These are phyloP conservation scores for Skeletonema menzelii DNA, from an alignment of 108 stramenopile species.

Conservation along the genomic window DNA sequence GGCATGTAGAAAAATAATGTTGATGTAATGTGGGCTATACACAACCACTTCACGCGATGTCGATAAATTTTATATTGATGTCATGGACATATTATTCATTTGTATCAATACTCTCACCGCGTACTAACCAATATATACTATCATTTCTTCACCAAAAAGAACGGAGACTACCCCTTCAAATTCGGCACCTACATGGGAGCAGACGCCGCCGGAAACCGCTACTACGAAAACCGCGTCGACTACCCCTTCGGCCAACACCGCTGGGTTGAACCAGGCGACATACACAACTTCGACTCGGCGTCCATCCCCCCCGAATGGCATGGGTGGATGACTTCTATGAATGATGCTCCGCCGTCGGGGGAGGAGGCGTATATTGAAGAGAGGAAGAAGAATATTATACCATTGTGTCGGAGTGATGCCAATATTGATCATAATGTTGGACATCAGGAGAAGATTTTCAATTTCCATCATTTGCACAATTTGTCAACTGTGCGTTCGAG, in stretches of 20 bases:
- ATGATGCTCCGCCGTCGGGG: conserved; percentile 74
- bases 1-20: background rate
- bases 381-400: conserved; percentile 57
- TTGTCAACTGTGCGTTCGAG: conserved; percentile 82
- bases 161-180: conserved; percentile 95
- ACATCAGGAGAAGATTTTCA: conserved; percentile 70
- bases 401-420: conserved; percentile 58
- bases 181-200: conserved; percentile 93
- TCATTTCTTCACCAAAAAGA: conserved; percentile 34
- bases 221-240: conserved; percentile 94
- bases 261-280: conserved; percentile 95
- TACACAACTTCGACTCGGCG: conserved; percentile 93
- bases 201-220: conserved; percentile 92
- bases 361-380: conserved; percentile 57
- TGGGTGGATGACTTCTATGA: conserved; percentile 93
- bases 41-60: too few relatives aligned
- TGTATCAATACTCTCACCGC: background rate
- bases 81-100: background rate
- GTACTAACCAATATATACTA: background rate
- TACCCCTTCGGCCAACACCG: conserved; percentile 95
- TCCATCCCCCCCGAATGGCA: conserved; percentile 94
- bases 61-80: conserved; percentile 1
- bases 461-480: conserved; percentile 86
- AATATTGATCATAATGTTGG: conserved; percentile 74
- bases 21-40: background rate